Conservation (phyloP, 257 asterid genomes). For the Linderniella brevidens region DNA sequence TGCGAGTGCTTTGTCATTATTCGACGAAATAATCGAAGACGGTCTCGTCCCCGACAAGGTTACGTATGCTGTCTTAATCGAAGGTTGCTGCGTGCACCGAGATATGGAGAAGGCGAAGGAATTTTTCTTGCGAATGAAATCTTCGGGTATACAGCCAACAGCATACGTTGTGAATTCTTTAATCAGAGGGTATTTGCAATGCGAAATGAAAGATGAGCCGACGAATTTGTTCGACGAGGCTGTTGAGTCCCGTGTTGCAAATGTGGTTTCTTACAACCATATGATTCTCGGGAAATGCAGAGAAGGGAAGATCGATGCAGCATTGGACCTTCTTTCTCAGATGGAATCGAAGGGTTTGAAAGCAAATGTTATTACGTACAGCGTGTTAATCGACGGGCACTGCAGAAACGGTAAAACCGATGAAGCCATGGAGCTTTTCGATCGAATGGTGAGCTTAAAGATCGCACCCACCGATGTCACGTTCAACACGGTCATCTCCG, state of each 20-base stretch:
- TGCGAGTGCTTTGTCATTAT: constrained; percentile 40
- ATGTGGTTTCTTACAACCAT: constrained; percentile 41
- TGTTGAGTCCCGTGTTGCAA: constrained; percentile 37
- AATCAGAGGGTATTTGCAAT: constrained; percentile 42
- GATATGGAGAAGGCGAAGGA: constrained; percentile 45
- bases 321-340: constrained; percentile 28
- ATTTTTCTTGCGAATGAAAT: constrained; percentile 39
- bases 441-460: constrained; percentile 39
- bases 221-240: constrained; percentile 33
- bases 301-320: constrained; percentile 46
- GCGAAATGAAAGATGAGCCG: constrained; percentile 31
- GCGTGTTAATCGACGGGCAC: constrained; percentile 57
- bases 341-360: constrained; percentile 24
- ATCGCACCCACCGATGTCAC: constrained; percentile 43
- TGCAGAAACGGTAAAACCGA: constrained; percentile 37
- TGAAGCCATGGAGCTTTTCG: constrained; percentile 38
- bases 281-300: constrained; percentile 61
- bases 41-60: constrained; percentile 59
- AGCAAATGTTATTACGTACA: constrained; percentile 48
- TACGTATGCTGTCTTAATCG: constrained; percentile 65
- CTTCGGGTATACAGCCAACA: constrained; percentile 41
- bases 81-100: constrained; percentile 53
- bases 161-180: constrained; percentile 39
- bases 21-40: constrained; percentile 23
- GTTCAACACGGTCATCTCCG: constrained; percentile 34